A percentile compares a stretch with the other conserved stretches of the same genome.
These are phyloP conservation scores for Fusarium humuli DNA, from an alignment of 2,329 filamentous ascomycete species.

Conservation along the genomic window DNA sequence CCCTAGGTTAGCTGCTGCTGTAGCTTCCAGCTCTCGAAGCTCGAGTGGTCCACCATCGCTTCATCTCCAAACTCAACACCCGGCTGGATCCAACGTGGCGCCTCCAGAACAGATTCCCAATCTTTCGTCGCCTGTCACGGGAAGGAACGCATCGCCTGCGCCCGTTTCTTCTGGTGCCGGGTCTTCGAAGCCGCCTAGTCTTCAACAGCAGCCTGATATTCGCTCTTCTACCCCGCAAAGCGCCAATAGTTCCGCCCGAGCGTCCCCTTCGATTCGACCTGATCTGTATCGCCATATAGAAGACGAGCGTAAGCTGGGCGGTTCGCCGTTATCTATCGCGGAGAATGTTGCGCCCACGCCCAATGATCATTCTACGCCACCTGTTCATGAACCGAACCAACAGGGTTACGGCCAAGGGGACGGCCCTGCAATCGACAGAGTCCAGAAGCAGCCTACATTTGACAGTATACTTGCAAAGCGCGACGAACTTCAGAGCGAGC, in stretches of 20 bases:
- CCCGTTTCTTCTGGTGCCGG: constrained; percentile 27
- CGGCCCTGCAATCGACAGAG: constrained; percentile 6
- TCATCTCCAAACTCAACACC: constrained; percentile 43
- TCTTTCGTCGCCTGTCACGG: constrained; percentile 26
- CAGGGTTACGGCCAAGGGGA: constrained; percentile 8
- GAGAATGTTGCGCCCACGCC: constrained; percentile 60
- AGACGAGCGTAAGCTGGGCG: constrained; percentile 69
- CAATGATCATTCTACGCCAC: constrained; percentile 48
- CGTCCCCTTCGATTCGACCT: constrained; percentile 75
- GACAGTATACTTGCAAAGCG: constrained; percentile 40
- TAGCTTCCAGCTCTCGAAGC: constrained; percentile 42
- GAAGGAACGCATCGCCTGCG: constrained; percentile 37
- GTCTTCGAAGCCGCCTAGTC: constrained; percentile 31
- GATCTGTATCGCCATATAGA: constrained; percentile 81
- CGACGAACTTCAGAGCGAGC: constrained; percentile 13
- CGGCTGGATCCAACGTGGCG: constrained; percentile 1
- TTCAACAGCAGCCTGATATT: constrained; percentile 37
- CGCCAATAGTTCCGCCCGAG: constrained; percentile 53
- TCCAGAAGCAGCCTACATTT: constrained; percentile 39
- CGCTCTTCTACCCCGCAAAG: constrained; percentile 45
- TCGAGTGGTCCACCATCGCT: constrained; percentile 45
- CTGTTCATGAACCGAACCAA: constrained; percentile 17
- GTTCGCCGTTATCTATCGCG: constrained; percentile 67
- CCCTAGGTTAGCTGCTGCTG: constrained; percentile 42
- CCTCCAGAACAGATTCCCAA: constrained; percentile 28